Conservation (phyloP, 2,329 filamentous ascomycete species). For the Hyphodiscus sp. region DNA sequence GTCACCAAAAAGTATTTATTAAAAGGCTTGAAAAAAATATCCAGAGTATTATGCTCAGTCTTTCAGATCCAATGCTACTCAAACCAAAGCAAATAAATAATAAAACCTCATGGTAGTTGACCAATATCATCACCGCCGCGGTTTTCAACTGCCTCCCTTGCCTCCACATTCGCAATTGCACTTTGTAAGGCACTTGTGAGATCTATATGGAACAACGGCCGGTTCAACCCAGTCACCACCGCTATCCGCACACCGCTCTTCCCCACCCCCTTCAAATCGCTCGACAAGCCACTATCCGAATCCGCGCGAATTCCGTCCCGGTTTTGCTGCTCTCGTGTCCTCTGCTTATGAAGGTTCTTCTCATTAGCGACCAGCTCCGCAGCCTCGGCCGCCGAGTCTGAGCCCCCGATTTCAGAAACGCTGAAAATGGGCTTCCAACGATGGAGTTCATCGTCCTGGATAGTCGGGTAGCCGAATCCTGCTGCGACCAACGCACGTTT, state of each 20-base stretch:
- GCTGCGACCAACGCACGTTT: slow-evolving; percentile 82
- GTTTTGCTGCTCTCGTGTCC: slow-evolving; percentile 8
- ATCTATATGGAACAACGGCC: slow-evolving; percentile 91
- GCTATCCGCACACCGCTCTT: slow-evolving; percentile 38
- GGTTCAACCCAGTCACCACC: slow-evolving; percentile 77
- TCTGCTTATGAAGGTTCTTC: slow-evolving; percentile 32
- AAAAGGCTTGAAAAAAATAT: neutral
- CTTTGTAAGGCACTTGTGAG: slow-evolving; percentile 83
- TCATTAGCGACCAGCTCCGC: slow-evolving; percentile 61
- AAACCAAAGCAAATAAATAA: too few species aligned
- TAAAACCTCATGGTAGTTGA: slow-evolving; percentile 10
- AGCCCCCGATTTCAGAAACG: slow-evolving; percentile 77
- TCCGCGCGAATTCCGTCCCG: slow-evolving; percentile 21
- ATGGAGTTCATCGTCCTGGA: slow-evolving; percentile 30
- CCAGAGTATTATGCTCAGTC: too few species aligned
- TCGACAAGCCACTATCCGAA: slow-evolving; percentile 27
- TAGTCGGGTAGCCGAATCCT: slow-evolving; percentile 78
- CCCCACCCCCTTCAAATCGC: slow-evolving; percentile 14
- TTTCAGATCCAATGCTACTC: too few species aligned
- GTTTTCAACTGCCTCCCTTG: slow-evolving; percentile 35
- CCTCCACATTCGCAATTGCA: slow-evolving; percentile 73
- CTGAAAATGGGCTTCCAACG: slow-evolving; percentile 93
- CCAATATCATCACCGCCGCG: slow-evolving; percentile 23
- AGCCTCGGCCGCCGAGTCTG: slow-evolving; percentile 59
- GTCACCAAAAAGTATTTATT: too few species aligned